Evolutionary conservation across 169 alveolate species (phyloP).

Genomic region (Theileria parva): DNA sequence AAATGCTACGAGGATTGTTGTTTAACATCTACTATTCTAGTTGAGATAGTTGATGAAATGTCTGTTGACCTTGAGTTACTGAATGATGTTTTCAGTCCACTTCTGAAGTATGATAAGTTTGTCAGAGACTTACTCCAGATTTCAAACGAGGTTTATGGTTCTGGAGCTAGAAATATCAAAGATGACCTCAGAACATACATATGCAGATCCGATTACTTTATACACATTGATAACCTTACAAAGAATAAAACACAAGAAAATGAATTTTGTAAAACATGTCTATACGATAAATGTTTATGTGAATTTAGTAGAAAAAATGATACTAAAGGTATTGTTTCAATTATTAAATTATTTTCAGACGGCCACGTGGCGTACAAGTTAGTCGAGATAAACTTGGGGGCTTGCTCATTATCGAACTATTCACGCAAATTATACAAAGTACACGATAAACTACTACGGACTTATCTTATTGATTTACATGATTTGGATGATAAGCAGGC

Average conservation of each 20-base stretch:
- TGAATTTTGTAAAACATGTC: constrained; percentile 40
- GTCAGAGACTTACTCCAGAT: constrained; percentile 40
- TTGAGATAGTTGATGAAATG: constrained; percentile 34
- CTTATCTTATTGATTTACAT: background rate
- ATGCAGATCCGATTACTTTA: constrained; percentile 46
- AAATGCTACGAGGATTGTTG: constrained; percentile 3
- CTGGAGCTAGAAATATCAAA: constrained; percentile 35
- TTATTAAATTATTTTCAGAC: background rate
- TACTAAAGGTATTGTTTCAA: background rate
- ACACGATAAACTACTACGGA: constrained; percentile 28
- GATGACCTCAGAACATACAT: constrained; percentile 44
- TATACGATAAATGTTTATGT: constrained; percentile 47
- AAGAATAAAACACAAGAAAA: background rate
- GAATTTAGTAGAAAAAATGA: background rate
- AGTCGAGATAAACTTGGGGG: constrained; percentile 52
- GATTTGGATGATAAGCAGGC: background rate
- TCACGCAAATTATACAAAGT: constrained; percentile 33
- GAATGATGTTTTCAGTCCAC: constrained; percentile 10
- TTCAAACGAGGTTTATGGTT: constrained; percentile 39
- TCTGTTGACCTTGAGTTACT: constrained; percentile 29
- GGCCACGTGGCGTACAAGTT: constrained; percentile 7
- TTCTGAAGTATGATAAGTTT: constrained; percentile 39
- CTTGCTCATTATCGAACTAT: constrained; percentile 42
- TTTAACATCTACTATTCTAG: constrained; percentile 15
- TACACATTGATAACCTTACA: constrained; percentile 13